A percentile compares a stretch with the other conserved stretches of the same genome.
These are phyloP conservation scores for Aspergillus uvarum DNA, from an alignment of 2,329 filamentous ascomycete species.

Conservation along the genomic window DNA sequence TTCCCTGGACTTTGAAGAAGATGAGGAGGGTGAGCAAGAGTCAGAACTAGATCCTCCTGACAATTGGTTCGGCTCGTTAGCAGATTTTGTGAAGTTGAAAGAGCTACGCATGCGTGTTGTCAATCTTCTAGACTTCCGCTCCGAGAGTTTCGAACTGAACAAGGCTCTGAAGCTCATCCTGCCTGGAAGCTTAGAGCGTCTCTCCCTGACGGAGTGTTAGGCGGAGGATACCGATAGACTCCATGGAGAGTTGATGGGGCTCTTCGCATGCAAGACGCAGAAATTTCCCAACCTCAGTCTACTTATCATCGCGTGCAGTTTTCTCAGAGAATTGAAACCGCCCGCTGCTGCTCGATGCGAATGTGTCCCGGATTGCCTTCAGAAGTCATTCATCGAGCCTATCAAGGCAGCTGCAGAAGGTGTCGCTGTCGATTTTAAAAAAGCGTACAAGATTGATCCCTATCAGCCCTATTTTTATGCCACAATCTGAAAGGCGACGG, in stretches of 20 bases:
- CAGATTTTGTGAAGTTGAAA: constrained; percentile 1
- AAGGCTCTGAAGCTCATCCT: neutral
- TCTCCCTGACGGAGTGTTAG: neutral
- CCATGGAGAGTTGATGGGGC: neutral
- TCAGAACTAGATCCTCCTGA: neutral
- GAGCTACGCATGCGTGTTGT: neutral
- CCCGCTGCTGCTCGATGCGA: too few relatives aligned
- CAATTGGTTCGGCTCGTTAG: constrained; percentile 8
- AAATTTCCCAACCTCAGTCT: too few relatives aligned
- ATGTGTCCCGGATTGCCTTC: too few relatives aligned
- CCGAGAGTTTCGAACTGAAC: neutral
- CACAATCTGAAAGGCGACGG: too few relatives aligned
- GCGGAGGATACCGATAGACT: neutral
- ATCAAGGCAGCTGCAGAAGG: too few relatives aligned
- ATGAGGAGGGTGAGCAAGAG: neutral
- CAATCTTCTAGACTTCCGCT: constrained; percentile 2
- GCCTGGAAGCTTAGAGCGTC: neutral
- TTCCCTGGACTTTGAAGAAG: neutral
- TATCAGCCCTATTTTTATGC: too few relatives aligned
- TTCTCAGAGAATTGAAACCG: too few relatives aligned
- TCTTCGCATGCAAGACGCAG: neutral
- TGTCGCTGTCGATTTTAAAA: too few relatives aligned
- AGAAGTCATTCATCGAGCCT: too few relatives aligned
- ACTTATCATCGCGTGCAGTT: too few relatives aligned
- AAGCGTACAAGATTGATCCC: too few relatives aligned